These are phyloP conservation scores for Mortierella sp. DNA, from an alignment of 371 early-diverging fungal genomes.

Conservation along the genomic window DNA sequence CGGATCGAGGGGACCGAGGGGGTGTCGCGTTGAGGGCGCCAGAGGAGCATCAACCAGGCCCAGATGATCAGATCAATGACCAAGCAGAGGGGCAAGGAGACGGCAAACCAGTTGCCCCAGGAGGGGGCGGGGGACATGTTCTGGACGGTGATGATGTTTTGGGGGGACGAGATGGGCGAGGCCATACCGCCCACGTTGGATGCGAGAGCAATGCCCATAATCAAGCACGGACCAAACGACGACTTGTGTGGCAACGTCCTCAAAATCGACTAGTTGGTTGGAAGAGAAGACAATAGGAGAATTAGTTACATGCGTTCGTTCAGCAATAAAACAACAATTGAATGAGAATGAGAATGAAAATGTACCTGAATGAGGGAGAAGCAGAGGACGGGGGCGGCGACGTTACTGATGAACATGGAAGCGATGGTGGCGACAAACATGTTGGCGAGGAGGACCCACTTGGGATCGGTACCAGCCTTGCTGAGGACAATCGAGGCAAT, in stretches of 20 bases:
- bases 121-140: conserved; percentile 83
- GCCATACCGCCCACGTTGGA: conserved; percentile 90
- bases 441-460: conserved; percentile 76
- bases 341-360: too few species aligned
- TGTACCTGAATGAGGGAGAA: conserved; percentile 77
- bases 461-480: conserved; percentile 78
- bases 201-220: conserved; percentile 87
- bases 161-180: conserved; percentile 87
- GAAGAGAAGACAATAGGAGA: background rate
- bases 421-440: conserved; percentile 84
- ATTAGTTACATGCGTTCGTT: background rate
- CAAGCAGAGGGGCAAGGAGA: conserved; percentile 72
- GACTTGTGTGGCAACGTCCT: conserved; percentile 59
- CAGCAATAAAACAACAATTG: conserved; percentile 27
- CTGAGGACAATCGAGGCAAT: conserved; percentile 77
- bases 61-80: conserved; percentile 79
- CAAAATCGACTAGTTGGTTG: conserved; percentile 35
- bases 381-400: conserved; percentile 89
- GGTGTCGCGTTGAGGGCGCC: conserved; percentile 73
- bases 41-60: conserved; percentile 69
- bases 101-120: conserved; percentile 76
- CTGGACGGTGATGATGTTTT: conserved; percentile 82
- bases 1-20: conserved; percentile 70
- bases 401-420: conserved; percentile 87
- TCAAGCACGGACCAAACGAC: conserved; percentile 60